Evolutionary conservation across 202 grass and related monocot species (phyloP).

Genomic region (Brachypodium distachyon): DNA sequence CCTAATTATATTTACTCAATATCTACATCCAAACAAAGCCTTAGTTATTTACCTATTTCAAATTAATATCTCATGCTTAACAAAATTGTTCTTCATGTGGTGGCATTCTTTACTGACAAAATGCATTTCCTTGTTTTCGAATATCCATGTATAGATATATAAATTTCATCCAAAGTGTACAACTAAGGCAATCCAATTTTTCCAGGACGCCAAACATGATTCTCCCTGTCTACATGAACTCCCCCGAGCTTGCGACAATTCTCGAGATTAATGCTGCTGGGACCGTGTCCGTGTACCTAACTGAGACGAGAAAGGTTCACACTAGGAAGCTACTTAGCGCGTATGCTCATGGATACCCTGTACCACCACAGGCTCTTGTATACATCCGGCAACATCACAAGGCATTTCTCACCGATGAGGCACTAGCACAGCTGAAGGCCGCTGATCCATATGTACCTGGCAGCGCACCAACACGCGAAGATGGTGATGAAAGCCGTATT

Average conservation of each 20-base stretch:
- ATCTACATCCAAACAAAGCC: too few species aligned
- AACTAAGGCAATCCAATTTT: background rate
- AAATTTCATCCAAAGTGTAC: background rate
- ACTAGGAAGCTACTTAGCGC: background rate
- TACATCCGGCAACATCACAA: background rate
- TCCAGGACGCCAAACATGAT: background rate
- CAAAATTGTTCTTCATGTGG: too few species aligned
- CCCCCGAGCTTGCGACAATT: background rate
- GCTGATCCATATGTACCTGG: background rate
- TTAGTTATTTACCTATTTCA: too few species aligned
- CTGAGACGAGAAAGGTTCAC: background rate
- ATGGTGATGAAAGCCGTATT: background rate
- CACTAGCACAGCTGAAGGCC: background rate
- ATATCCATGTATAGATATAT: too few species aligned
- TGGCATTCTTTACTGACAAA: too few species aligned
- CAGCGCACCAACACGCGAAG: background rate
- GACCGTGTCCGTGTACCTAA: background rate
- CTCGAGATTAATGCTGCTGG: background rate
- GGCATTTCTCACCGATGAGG: background rate
- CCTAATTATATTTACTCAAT: too few species aligned
- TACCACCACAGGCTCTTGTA: background rate
- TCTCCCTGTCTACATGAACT: background rate
- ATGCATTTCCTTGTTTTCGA: too few species aligned
- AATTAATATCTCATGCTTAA: too few species aligned
- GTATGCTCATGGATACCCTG: background rate